Evolutionary conservation across 805 yeast genomes (phyloP), one percentile per base, ranked within the genome.

Genomic region (Ogataea zsoltii): DNA sequence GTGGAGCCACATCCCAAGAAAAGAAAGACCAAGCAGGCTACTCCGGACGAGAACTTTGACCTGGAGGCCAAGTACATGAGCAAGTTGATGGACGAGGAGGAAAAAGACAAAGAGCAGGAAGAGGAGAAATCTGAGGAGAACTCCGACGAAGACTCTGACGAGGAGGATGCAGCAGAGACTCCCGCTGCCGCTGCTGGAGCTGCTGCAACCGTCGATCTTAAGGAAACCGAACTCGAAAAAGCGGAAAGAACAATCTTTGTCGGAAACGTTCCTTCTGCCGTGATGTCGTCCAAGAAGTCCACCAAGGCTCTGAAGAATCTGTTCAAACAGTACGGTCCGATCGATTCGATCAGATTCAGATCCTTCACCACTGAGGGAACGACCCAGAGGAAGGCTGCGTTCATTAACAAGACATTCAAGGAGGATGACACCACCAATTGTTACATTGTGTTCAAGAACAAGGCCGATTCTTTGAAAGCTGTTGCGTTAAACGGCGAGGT

Each of bases 331-430:
- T 63, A 60, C 44, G 87, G 87, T 11, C 65, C 68, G 17, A 71
- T 92, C 40, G 83, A 80, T 38, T 86, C 96, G 11, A 74, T 90
- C 41, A 77, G 99, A 65, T 94, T 90, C 72, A 79, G 99, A 68
- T 90, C 97, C 2, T 85, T 94, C 54, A 88, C 96, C 2, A 88
- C 91, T 53, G 82, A 85, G 44, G 95, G 90, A 60, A 82, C 86
- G 28, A 73, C 90, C 40, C 98, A 98, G 44, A 79, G 97, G 63
- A 92, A 90, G 61, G 90, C 88, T 30, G 98, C 99, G 0, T 89
- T 83, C 62, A 84, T 87, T 49, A 79, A 83, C 57, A 88, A 88
- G 61, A 80, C 83, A 50, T 73, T 91, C 48, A 92, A 91, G 61
- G 76, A 80, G 37, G 75, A 82, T 23, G 92, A 88, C 43, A 79